Percentiles rank a stretch among this genome's conserved stretches.
Conservation (phyloP, 2,329 filamentous ascomycete species). For the Aschersonia sp. region DNA sequence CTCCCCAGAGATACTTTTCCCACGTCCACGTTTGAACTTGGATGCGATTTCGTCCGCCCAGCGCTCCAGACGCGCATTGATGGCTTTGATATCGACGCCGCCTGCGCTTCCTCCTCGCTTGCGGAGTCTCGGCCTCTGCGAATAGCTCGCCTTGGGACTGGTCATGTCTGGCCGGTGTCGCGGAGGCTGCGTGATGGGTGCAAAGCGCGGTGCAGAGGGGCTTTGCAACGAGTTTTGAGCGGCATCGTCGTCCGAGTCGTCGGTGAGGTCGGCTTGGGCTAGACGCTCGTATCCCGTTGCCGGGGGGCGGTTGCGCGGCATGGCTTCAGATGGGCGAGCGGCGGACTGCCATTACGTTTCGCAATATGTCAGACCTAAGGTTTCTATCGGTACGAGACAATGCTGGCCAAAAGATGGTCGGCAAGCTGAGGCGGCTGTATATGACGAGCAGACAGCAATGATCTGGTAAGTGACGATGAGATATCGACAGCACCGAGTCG, state of each 20-base stretch:
- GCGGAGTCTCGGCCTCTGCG: slow-evolving; percentile 25
- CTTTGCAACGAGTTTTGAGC: slow-evolving; percentile 42
- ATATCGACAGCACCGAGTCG: background rate
- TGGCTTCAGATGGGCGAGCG: slow-evolving; percentile 15
- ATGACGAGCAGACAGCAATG: background rate
- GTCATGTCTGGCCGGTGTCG: slow-evolving; percentile 46
- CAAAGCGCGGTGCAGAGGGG: slow-evolving; percentile 47
- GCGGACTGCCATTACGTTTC: slow-evolving; percentile 1
- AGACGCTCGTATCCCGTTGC: slow-evolving; percentile 78
- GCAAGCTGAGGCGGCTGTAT: background rate
- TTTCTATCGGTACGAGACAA: too few relatives aligned
- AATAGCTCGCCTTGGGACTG: slow-evolving; percentile 28
- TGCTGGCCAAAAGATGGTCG: background rate
- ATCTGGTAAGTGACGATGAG: too few relatives aligned
- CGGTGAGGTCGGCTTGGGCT: slow-evolving; percentile 66
- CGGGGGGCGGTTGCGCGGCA: slow-evolving; percentile 54
- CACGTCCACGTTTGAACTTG: slow-evolving; percentile 80
- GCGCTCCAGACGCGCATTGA: slow-evolving; percentile 85
- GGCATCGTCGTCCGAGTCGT: slow-evolving; percentile 54
- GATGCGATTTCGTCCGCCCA: slow-evolving; percentile 98
- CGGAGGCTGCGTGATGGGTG: slow-evolving; percentile 47
- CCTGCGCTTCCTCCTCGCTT: slow-evolving; percentile 53
- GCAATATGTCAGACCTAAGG: background rate
- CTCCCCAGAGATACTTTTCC: slow-evolving; percentile 56
- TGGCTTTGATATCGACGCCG: slow-evolving; percentile 93